Conservation (phyloP, 441 rosid genomes). For the Aquilaria agallochum region DNA sequence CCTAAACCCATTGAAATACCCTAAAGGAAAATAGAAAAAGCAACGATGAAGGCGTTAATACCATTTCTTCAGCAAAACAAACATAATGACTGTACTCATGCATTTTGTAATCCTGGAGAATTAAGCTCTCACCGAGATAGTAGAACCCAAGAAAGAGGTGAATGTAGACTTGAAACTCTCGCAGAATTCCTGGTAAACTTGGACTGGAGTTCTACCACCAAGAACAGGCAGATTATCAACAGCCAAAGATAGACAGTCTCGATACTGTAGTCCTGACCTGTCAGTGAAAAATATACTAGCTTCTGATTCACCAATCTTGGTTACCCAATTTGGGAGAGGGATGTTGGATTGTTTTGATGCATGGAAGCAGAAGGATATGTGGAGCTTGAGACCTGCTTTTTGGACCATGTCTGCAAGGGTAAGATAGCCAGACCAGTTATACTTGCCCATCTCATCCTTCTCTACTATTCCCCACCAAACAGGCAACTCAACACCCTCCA, state of each 20-base stretch:
- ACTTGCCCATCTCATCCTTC: constrained; percentile 71
- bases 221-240: constrained; percentile 77
- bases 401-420: constrained; percentile 74
- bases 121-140: constrained; percentile 50
- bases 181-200: constrained; percentile 66
- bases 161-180: constrained; percentile 77
- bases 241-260: constrained; percentile 66
- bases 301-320: constrained; percentile 44
- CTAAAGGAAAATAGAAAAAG: constrained; percentile 45
- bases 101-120: neutral
- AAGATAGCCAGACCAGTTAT: constrained; percentile 89
- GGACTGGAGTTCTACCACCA: constrained; percentile 66
- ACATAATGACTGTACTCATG: neutral
- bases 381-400: constrained; percentile 72
- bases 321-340: constrained; percentile 75
- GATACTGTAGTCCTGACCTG: constrained; percentile 44
- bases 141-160: constrained; percentile 61
- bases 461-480: constrained; percentile 93
- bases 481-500: constrained; percentile 87
- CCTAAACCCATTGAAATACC: constrained; percentile 84
- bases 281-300: constrained; percentile 55
- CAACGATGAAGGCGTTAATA: constrained; percentile 12
- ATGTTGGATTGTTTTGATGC: constrained; percentile 40
- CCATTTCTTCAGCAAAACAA: constrained; percentile 10
- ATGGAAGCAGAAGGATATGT: constrained; percentile 73